Conservation (phyloP, 2,329 filamentous ascomycete species). For the Aspergillus glaucus region DNA sequence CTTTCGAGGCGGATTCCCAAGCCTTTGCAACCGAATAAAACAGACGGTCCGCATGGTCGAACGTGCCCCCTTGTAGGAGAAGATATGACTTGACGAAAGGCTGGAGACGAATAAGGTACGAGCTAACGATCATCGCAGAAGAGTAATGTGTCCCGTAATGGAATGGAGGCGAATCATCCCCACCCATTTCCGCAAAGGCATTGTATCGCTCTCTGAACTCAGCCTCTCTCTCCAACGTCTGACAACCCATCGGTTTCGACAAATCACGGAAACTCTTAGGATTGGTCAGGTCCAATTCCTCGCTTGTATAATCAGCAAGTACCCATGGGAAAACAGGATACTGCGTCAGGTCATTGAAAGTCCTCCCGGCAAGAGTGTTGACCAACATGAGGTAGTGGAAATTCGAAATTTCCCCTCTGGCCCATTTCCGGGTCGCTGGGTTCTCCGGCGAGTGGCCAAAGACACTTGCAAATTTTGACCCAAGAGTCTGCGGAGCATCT, state of each 20-base stretch:
- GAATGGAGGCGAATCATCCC: conserved; percentile 68
- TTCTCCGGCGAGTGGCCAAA: conserved; percentile 80
- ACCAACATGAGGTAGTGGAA: conserved; percentile 98
- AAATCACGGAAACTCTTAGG: conserved; percentile 83
- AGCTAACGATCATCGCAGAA: conserved; percentile 97
- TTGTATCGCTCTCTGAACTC: conserved; percentile 81
- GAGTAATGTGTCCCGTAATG: conserved; percentile 99
- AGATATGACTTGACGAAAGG: conserved; percentile 96
- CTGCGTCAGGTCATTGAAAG: conserved; percentile 96
- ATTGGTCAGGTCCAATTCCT: conserved; percentile 80
- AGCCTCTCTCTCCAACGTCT: conserved; percentile 66
- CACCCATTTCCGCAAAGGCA: conserved; percentile 84
- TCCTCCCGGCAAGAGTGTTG: conserved; percentile 93
- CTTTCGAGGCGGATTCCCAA: conserved; percentile 82
- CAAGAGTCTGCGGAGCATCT: conserved; percentile 61
- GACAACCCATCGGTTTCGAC: conserved; percentile 93
- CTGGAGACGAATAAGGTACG: conserved; percentile 88
- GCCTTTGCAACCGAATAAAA: conserved; percentile 90
- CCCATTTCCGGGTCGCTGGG: conserved; percentile 81
- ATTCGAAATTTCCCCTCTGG: conserved; percentile 91
- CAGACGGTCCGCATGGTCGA: conserved; percentile 90
- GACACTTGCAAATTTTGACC: conserved; percentile 84
- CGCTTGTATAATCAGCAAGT: conserved; percentile 88
- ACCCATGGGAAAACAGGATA: conserved; percentile 99
- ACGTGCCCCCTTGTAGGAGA: conserved; percentile 86